These are phyloP conservation scores for Pelagophyceae sp. DNA, from an alignment of 352 stramenopile genomes.

Conservation along the genomic window DNA sequence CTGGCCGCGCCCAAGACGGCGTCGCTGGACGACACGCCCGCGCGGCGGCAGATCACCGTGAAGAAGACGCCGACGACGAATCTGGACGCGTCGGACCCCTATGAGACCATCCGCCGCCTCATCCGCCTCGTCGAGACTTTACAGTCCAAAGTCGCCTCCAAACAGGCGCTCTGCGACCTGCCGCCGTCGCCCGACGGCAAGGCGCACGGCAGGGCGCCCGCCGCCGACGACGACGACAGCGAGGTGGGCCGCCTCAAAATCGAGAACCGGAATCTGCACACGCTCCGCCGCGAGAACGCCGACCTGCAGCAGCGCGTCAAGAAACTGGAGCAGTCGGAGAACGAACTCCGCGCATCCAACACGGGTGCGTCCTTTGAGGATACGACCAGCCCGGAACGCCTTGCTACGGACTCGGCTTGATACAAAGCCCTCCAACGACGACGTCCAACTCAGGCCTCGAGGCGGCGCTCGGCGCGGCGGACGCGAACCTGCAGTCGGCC, in stretches of 20 bases:
- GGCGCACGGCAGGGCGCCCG: too few species aligned
- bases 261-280: conserved; percentile 29
- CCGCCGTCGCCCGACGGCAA: not conserved
- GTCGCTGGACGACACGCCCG: not conserved
- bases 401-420: too few species aligned
- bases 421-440: not conserved
- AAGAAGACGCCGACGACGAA: not conserved
- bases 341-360: not conserved
- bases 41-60: not conserved
- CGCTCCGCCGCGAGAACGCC: conserved; percentile 13
- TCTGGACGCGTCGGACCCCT: conserved; percentile 25
- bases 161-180: conserved; percentile 5
- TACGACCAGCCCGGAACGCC: too few species aligned
- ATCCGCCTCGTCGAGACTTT: conserved; percentile 26
- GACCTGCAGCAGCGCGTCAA: conserved; percentile 17
- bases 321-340: not conserved
- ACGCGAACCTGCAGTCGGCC: not conserved
- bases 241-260: conserved; percentile 21
- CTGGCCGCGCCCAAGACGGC: not conserved
- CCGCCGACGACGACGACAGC: not conserved
- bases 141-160: conserved; percentile 19
- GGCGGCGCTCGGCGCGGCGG: not conserved
- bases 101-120: conserved; percentile 27
- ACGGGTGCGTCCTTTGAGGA: too few species aligned
- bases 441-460: too few species aligned